Evolutionary conservation across 2,329 filamentous ascomycete species (phyloP).

Genomic region (Epichloe typhina): DNA sequence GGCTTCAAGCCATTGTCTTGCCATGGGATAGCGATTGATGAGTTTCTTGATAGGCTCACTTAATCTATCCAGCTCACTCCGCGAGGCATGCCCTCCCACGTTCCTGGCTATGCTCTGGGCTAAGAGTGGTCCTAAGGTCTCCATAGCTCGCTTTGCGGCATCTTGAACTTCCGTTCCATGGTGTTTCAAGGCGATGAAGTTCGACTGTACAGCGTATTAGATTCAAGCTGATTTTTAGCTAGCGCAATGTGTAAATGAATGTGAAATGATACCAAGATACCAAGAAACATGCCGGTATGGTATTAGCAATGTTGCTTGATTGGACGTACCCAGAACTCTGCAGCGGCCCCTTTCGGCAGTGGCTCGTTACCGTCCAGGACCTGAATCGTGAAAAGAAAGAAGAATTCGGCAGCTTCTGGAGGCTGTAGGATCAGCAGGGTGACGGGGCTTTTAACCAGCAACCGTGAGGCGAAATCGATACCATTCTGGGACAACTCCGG

Average conservation of each 20-base stretch:
- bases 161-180: slow-evolving; percentile 28
- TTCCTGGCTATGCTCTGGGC: slow-evolving; percentile 48
- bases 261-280: neutral
- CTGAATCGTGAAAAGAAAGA: slow-evolving; percentile 60
- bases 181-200: slow-evolving; percentile 36
- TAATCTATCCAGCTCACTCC: slow-evolving; percentile 60
- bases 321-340: slow-evolving; percentile 57
- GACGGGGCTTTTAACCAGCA: slow-evolving; percentile 47
- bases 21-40: slow-evolving; percentile 38
- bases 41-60: slow-evolving; percentile 60
- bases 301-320: neutral
- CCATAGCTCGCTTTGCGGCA: slow-evolving; percentile 35
- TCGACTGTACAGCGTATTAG: slow-evolving; percentile 26
- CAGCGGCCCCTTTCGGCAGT: slow-evolving; percentile 60
- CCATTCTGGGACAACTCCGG: slow-evolving; percentile 60
- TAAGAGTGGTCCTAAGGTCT: slow-evolving; percentile 48
- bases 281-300: neutral
- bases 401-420: slow-evolving; percentile 43
- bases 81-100: slow-evolving; percentile 52
- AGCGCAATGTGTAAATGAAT: neutral
- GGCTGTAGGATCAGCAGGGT: slow-evolving; percentile 47
- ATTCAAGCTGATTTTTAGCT: neutral
- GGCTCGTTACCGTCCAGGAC: slow-evolving; percentile 60
- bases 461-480: slow-evolving; percentile 56
- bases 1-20: slow-evolving; percentile 49